Base-by-base conservation (phyloP, 2,329 filamentous ascomycete species). In the Aspergillus jensenii region DNA sequence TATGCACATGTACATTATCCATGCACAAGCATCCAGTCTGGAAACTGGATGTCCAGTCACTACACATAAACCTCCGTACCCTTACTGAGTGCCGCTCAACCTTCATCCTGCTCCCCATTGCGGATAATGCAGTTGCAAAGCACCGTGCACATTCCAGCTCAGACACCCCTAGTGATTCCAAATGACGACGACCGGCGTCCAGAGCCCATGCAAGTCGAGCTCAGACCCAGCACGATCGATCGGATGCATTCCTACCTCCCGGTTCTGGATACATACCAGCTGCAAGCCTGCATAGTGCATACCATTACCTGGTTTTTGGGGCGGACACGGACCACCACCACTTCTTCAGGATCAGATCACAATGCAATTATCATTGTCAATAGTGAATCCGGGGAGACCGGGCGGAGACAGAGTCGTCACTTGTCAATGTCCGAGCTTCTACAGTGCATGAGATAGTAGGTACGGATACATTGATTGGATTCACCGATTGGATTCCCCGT, bases 181-280 rank as follows among this genome's bases (percentile, higher is more conserved):
- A 37, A 37, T 37, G 35, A 37, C 35, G 35, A 37, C 27, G 1
- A 31, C 27, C 9, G 9, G 27, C 27, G 35, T 37, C 15, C 14
- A 37, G 15, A 37, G 14, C 15, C 15, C 14, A 37, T 37, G 35
- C 35, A 37, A 14, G 35, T 31, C 27, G 27, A 31, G 35, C 14
- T 23, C 19, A 46, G 14, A 9, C 44, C 44, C 4, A n/a, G 43
- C 58, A 56, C 58, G 57, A 60, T 59, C 59, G 50, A 52, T 56
- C 43, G 21, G 35, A 37, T 37, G 35, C 25, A 23, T 52, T 27
- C 48, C 21, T 31, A 56, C 53, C 55, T 61, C 59, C 58, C 58
- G 47, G 59, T 59, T 50, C 61, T 58, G 59, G 63, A 60, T 64
- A 48, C 60, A 61, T 64, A 48, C 60, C 48, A 44, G 33, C 52